Percentiles rank a stretch among this genome's conserved stretches.
phyloP scores from a whole-genome alignment of 176 grass and related monocot species.

The Elaeis guineensis region DNA sequence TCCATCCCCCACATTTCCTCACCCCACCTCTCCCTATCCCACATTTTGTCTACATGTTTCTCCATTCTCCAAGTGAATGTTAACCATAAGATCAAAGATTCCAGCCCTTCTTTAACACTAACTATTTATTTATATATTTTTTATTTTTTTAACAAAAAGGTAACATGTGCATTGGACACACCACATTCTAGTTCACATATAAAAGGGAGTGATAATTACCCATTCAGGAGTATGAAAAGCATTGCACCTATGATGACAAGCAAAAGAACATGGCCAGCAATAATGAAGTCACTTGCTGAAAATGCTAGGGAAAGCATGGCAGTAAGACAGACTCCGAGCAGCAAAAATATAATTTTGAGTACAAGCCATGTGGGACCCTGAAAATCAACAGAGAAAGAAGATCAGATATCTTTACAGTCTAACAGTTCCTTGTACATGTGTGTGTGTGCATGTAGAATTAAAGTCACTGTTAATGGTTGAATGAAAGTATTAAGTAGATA shows the following conservation, averaged over 20 bases:
- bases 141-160: too few relatives aligned
- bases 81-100: too few relatives aligned
- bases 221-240: slow-evolving; percentile 81
- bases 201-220: slow-evolving; percentile 28
- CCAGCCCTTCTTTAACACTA: too few relatives aligned
- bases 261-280: slow-evolving; percentile 73
- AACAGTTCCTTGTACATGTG: slow-evolving; percentile 11
- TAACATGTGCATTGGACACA: too few relatives aligned
- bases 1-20: too few relatives aligned
- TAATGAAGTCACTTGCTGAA: slow-evolving; percentile 62
- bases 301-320: slow-evolving; percentile 82
- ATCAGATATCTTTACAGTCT: slow-evolving; percentile 14
- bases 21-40: too few relatives aligned
- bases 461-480: neutral
- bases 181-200: too few relatives aligned
- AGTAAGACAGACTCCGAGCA: slow-evolving; percentile 57
- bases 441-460: neutral
- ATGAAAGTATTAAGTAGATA: slow-evolving; percentile 1
- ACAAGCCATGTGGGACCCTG: slow-evolving; percentile 75
- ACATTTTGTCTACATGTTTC: too few relatives aligned
- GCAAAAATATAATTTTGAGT: slow-evolving; percentile 67
- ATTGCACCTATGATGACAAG: slow-evolving; percentile 65
- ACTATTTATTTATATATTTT: too few relatives aligned
- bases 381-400: slow-evolving; percentile 15
- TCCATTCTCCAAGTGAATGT: too few relatives aligned